Base-by-base conservation (phyloP, 2,329 filamentous ascomycete genomes). In the Xylaria sp. region DNA sequence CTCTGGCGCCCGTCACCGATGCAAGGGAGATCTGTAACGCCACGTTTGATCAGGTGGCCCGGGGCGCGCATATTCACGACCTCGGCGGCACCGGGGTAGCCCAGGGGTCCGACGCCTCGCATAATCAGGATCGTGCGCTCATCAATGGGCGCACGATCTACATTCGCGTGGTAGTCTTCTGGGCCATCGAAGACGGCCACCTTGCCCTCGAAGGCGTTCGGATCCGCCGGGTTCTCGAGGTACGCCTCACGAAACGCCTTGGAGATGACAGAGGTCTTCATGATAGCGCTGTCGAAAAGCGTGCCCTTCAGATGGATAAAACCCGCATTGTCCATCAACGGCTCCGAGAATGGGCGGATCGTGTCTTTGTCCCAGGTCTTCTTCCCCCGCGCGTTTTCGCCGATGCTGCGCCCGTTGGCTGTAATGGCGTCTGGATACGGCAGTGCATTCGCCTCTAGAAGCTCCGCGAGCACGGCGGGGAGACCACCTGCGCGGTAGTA, bases 1-100 rank as follows among this genome's bases (percentile, higher is more conserved):
- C 81, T 84, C 68, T 85, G 83, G 49, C 83, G 74, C 1, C 83
- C 83, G 67, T 86, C 83, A 6, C 83, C 83, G 61, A 86, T 82
- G 60, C 81, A 84, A 7, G 80, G 78, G 50, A 85, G 71, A 47
- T 81, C 75, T 65, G 76, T 70, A 61, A 84, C 71, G 53, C 83
- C 79, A 68, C 80, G 70, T 63, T 77, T 77, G 45, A 83, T 67
- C 4, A 83, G 74, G 54, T 77, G 74, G 25, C 74, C 76, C 1
- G 81, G 81, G 25, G 81, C 78, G 54, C 80, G 80, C 80, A 83
- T 83, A 70, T 84, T 83, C 60, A 84, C 81, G 19, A 83, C 81
- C 65, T 84, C 81, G 2, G 81, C 81, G 0, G 81, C 80, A 12
- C 81, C 82, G 0, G 82, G 81, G 64, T 82, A 83, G 0, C 82